Conservation (phyloP, 192 early-diverging fungal genomes). For the Linnemannia exigua region DNA sequence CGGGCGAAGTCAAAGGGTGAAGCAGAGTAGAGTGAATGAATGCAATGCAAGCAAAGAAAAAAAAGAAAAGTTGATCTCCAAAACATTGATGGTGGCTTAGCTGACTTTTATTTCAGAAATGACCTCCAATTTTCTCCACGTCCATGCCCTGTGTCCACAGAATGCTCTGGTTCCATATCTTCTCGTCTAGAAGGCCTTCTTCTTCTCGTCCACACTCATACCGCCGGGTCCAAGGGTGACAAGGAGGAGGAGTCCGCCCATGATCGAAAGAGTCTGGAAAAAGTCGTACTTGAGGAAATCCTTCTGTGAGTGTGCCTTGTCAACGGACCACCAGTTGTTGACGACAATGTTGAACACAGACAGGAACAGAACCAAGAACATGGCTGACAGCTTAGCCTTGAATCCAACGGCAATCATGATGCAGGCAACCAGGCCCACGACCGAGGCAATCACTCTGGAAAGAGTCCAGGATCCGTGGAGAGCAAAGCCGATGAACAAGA, state of each 20-base stretch:
- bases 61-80: constrained; percentile 7
- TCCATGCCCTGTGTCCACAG: too few relatives aligned
- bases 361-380: constrained; percentile 91
- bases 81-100: constrained; percentile 1
- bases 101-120: background rate
- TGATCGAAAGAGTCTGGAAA: constrained; percentile 96
- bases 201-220: constrained; percentile 97
- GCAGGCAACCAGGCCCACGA: constrained; percentile 86
- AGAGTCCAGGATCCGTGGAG: constrained; percentile 88
- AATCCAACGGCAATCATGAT: constrained; percentile 97
- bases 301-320: constrained; percentile 82
- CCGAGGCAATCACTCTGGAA: constrained; percentile 76
- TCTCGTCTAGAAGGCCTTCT: constrained; percentile 86
- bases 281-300: constrained; percentile 99
- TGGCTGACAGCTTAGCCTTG: constrained; percentile 97
- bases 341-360: constrained; percentile 92
- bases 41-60: background rate
- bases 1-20: constrained; percentile 2
- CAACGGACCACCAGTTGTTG: constrained; percentile 97
- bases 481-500: constrained; percentile 92
- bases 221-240: constrained; percentile 94
- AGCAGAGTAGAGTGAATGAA: background rate
- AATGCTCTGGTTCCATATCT: background rate
- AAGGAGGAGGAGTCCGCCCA: constrained; percentile 95
- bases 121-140: too few relatives aligned